Percentiles rank a stretch among this genome's conserved stretches.
Conservation (phyloP, 371 early-diverging fungal species). For the Saksenaea vasiformis region DNA sequence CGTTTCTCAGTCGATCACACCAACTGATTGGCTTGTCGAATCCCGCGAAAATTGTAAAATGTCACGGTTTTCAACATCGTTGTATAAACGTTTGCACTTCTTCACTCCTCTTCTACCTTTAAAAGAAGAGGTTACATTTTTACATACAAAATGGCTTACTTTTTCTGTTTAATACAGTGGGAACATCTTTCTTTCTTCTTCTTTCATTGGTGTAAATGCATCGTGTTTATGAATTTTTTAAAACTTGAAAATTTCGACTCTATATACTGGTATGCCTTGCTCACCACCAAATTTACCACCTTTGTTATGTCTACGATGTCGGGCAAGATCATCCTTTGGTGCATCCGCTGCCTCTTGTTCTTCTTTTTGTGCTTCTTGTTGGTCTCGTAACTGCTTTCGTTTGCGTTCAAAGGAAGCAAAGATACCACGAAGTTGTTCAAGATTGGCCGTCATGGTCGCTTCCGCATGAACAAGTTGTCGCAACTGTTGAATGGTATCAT, state of each 20-base stretch:
- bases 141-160: too few species aligned
- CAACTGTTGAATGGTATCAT: slow-evolving; percentile 42
- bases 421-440: slow-evolving; percentile 55
- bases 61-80: background rate
- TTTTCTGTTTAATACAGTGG: background rate
- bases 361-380: slow-evolving; percentile 22
- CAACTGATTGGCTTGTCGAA: background rate
- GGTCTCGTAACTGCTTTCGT: slow-evolving; percentile 26
- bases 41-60: slow-evolving; percentile 7
- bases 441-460: slow-evolving; percentile 36
- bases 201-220: background rate
- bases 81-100: background rate
- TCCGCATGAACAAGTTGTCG: slow-evolving; percentile 42
- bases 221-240: slow-evolving; percentile 25
- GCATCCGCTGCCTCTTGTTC: slow-evolving; percentile 18
- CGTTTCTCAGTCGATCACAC: slow-evolving; percentile 2
- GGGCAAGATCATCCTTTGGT: slow-evolving; percentile 33
- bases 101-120: too few species aligned
- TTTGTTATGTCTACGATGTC: slow-evolving; percentile 46
- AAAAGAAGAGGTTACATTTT: too few species aligned
- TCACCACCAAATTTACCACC: slow-evolving; percentile 52
- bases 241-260: slow-evolving; percentile 61
- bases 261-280: slow-evolving; percentile 62
- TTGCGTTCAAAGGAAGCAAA: slow-evolving; percentile 58
- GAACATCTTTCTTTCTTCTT: background rate